A percentile compares a stretch with the other conserved stretches of the same genome.
These are phyloP conservation scores for Nidula microcarpa DNA, from an alignment of 768 basidiomycete species.

Conservation along the genomic window DNA sequence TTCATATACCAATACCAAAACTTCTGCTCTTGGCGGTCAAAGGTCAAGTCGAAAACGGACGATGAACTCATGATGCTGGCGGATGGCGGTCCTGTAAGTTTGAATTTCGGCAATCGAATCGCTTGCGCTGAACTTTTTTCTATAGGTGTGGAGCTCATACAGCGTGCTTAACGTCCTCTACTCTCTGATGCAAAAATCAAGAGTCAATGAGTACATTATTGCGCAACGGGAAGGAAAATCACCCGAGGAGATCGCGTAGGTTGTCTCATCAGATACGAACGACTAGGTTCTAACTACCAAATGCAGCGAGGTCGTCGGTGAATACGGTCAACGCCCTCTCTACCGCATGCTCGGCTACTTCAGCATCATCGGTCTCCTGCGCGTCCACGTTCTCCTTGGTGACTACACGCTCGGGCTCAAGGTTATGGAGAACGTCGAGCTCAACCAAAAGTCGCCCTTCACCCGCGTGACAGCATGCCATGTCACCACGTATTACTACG, in stretches of 20 bases:
- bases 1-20: constrained; percentile 99
- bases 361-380: constrained; percentile 90
- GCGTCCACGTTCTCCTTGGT: constrained; percentile 94
- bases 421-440: constrained; percentile 90
- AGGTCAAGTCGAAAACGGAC: constrained; percentile 79
- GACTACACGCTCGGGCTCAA: constrained; percentile 95
- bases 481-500: constrained; percentile 92
- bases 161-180: constrained; percentile 98
- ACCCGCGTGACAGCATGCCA: constrained; percentile 96
- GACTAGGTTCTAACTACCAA: constrained; percentile 3
- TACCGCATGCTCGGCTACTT: constrained; percentile 98
- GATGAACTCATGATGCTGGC: constrained; percentile 84
- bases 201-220: constrained; percentile 88
- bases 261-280: constrained; percentile 9
- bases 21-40: constrained; percentile 90
- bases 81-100: constrained; percentile 62
- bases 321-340: constrained; percentile 86
- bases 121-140: not conserved
- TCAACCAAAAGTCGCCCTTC: constrained; percentile 91
- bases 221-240: constrained; percentile 80
- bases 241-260: constrained; percentile 80
- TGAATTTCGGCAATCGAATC: constrained; percentile 2
- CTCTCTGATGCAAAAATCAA: constrained; percentile 96
- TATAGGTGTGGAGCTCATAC: constrained; percentile 94
- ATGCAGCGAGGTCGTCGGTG: constrained; percentile 77